These are phyloP conservation scores for Dryas alaskensis DNA, from an alignment of 306 rosid genomes.

Conservation along the genomic window DNA sequence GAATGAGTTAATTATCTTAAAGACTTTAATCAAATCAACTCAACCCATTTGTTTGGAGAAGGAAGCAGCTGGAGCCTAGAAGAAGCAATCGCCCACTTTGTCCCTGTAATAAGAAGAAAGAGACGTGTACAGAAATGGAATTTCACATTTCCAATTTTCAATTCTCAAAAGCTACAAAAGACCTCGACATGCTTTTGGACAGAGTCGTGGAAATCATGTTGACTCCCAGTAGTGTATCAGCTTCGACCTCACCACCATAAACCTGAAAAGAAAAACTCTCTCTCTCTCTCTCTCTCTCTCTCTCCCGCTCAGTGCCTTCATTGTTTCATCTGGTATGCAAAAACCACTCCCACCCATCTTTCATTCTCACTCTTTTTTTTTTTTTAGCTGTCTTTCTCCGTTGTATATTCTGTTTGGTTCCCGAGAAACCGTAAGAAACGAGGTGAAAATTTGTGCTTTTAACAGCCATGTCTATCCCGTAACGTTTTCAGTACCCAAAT, in stretches of 20 bases:
- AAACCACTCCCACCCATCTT: constrained; percentile 30
- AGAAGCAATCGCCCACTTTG: background rate
- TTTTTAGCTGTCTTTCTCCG: constrained; percentile 22
- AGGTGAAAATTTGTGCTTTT: constrained; percentile 10
- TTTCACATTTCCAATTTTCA: background rate
- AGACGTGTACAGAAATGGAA: constrained; percentile 36
- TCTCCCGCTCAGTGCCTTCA: constrained; percentile 20
- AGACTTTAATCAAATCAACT: no score
- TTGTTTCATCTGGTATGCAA: constrained; percentile 32
- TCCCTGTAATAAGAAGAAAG: constrained; percentile 31
- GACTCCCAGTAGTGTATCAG: constrained; percentile 50
- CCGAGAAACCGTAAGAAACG: constrained; percentile 32
- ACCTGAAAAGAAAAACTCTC: constrained; percentile 17
- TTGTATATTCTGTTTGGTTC: constrained; percentile 40
- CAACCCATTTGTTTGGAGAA: background rate
- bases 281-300: constrained; percentile 19
- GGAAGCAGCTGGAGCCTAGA: background rate
- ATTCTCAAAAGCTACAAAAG: constrained; percentile 54
- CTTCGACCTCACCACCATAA: constrained; percentile 39
- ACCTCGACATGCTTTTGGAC: constrained; percentile 57
- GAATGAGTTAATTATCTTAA: background rate
- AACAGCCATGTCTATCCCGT: constrained; percentile 14
- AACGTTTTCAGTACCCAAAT: constrained; percentile 7
- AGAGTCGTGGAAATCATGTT: constrained; percentile 45
- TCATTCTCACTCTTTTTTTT: constrained; percentile 26